phyloP scores from a whole-genome alignment of 345 rosid genomes.

The Salix koriyanagi region DNA sequence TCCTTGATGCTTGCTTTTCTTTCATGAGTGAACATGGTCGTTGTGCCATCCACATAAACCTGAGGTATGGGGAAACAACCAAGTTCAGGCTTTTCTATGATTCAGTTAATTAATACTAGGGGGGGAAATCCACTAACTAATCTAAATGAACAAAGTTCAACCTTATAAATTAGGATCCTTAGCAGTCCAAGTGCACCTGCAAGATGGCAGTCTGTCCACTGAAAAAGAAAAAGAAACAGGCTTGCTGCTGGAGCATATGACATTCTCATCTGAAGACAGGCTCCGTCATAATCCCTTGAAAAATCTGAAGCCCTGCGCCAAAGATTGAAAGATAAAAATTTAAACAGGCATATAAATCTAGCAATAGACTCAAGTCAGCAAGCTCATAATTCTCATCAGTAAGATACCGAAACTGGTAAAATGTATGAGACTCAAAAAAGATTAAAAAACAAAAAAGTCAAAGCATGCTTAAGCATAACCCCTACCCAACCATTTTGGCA shows the following conservation, averaged over 20 bases:
- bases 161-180: constrained; percentile 66
- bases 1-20: constrained; percentile 78
- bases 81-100: constrained; percentile 1
- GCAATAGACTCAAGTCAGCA: background rate
- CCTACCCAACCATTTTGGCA: background rate
- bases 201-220: constrained; percentile 66
- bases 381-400: background rate
- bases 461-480: background rate
- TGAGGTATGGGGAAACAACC: constrained; percentile 11
- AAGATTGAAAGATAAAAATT: background rate
- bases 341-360: background rate
- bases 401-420: background rate
- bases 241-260: constrained; percentile 72
- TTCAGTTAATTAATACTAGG: background rate
- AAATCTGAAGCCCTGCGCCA: constrained; percentile 57
- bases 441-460: background rate
- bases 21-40: constrained; percentile 78
- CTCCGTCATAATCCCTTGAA: constrained; percentile 58
- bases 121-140: background rate
- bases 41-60: constrained; percentile 71
- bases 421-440: background rate
- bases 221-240: constrained; percentile 60
- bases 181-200: constrained; percentile 66
- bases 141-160: background rate
- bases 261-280: constrained; percentile 73